Percentiles rank a stretch among this genome's conserved stretches.
Evolutionary conservation across 2,329 filamentous ascomycete genomes (phyloP).

Genomic region (Fusarium ambrosium): DNA sequence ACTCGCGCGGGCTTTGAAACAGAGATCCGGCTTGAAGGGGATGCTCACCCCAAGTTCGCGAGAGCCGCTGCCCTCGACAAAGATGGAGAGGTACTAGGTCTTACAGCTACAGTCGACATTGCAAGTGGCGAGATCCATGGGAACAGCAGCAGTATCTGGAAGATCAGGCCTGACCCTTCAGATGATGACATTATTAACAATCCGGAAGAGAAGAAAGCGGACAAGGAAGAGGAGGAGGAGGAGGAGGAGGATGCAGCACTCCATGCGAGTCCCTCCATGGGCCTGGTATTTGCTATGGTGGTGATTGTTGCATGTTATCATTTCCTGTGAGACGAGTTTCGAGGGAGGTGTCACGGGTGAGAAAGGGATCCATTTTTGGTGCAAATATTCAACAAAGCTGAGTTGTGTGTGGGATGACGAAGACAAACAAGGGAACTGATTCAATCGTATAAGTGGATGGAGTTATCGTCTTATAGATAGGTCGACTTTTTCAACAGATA

Average conservation of each 20-base stretch:
- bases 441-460: conserved; percentile 11
- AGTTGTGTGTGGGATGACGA: conserved; percentile 4
- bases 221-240: background rate
- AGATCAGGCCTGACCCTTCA: conserved; percentile 8
- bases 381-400: conserved; percentile 29
- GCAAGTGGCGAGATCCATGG: conserved; percentile 35
- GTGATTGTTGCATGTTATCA: conserved; percentile 22
- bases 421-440: conserved; percentile 1
- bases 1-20: conserved; percentile 41
- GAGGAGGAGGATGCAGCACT: conserved; percentile 28
- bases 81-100: conserved; percentile 35
- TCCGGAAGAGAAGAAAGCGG: background rate
- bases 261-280: conserved; percentile 6
- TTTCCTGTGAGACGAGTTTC: conserved; percentile 13
- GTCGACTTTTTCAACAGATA: conserved; percentile 6
- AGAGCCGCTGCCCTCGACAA: conserved; percentile 35
- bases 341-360: background rate
- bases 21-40: conserved; percentile 20
- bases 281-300: conserved; percentile 25
- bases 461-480: conserved; percentile 14
- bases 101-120: conserved; percentile 37
- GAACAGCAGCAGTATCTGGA: conserved; percentile 41
- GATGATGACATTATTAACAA: conserved; percentile 2
- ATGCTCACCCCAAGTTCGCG: conserved; percentile 21
- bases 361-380: conserved; percentile 24